Evolutionary conservation across 345 rosid genomes (phyloP), one percentile per base, ranked within the genome.

Genomic region (Triadica sebifera): DNA sequence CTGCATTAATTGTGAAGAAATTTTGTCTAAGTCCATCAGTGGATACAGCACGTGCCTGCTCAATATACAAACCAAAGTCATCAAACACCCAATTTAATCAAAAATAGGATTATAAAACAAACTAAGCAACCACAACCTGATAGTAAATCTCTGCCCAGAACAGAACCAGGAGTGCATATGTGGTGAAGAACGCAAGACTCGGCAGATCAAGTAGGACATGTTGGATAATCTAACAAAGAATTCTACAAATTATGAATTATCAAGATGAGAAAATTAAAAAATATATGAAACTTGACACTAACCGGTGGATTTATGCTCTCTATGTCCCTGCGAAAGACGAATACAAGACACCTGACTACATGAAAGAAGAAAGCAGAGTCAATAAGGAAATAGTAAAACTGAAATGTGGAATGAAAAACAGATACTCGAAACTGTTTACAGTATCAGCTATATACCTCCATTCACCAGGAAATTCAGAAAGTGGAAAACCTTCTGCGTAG

Each of bases 61-160:
- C 37, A 50, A 70, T 29, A 71, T 38, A 67, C 4, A 59, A 4
- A 38, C 45, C 70, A 50, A 34, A 76, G 56, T 73, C 75, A 56
- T n/a, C 29, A 59, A 8, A 69, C 53, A 71, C 37, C 8, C 66
- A 53, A 46, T 41, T 58, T 58, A 37, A 57, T 20, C 38, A 11
- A 29, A 34, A 12, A 50, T 17, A 29, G 17, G 53, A 43, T 6
- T 22, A 22, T 12, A 3, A 50, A 24, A 24, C 6, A 1, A 65
- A 71, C 12, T 22, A 38, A 12, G 7, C 43, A 53, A 70, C 56
- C 15, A 62, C 10, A 19, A 90, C 98, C 98, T 93, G 98, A 75
- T 91, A 89, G 81, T 93, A 93, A 62, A 93, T 93, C 82, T 93
- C 98, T 1, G 98, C 98, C 98, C 98, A 93, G 78, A 93, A 93